phyloP scores from a whole-genome alignment of 202 grass and related monocot genomes.

The Schoenoplectus tabernaemontani region DNA sequence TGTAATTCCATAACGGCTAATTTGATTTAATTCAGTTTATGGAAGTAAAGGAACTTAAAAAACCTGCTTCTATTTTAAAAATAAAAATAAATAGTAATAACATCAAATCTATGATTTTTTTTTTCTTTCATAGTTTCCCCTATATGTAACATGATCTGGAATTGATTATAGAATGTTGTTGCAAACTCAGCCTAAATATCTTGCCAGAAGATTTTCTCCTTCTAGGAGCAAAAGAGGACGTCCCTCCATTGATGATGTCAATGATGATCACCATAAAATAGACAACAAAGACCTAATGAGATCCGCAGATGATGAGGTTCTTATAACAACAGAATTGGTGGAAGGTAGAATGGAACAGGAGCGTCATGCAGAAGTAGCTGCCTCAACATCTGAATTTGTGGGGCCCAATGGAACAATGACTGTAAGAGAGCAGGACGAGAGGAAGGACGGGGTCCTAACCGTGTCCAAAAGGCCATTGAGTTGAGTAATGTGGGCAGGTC shows the following conservation, averaged over 20 bases:
- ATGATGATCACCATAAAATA: background rate
- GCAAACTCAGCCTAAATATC: background rate
- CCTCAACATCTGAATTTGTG: background rate
- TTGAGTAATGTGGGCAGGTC: background rate
- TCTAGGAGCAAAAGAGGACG: background rate
- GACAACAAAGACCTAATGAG: background rate
- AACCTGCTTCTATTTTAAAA: background rate
- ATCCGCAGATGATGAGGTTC: background rate
- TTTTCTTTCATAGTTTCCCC: background rate
- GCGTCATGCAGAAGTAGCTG: background rate
- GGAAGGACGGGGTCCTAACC: background rate
- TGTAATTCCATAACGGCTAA: background rate
- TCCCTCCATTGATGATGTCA: background rate
- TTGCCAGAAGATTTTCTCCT: background rate
- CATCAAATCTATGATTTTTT: background rate
- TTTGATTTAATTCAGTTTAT: background rate
- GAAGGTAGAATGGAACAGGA: background rate
- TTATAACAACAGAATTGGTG: background rate
- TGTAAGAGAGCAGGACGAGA: background rate
- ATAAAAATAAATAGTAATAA: background rate
- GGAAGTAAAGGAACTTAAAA: background rate
- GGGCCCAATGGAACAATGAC: background rate
- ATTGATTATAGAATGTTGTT: background rate
- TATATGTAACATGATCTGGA: background rate
- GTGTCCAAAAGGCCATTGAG: background rate